Conservation (phyloP, 164 flowering plant species). For the Magnolia officinalis region DNA sequence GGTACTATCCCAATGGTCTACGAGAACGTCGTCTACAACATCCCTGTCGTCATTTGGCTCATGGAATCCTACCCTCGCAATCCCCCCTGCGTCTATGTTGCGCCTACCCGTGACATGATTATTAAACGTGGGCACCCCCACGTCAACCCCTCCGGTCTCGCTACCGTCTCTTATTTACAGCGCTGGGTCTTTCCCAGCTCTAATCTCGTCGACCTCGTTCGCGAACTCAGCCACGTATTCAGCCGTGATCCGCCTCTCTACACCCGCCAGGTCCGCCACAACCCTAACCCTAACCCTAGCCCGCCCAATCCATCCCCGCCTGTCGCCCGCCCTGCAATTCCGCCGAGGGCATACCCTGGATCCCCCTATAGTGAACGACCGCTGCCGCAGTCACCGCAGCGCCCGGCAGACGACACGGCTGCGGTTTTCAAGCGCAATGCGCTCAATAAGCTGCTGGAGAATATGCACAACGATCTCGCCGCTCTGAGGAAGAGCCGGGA, state of each 20-base stretch:
- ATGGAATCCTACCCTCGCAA: slow-evolving; percentile 85
- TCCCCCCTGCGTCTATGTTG: slow-evolving; percentile 69
- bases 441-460: slow-evolving; percentile 64
- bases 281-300: not conserved
- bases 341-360: slow-evolving; percentile 38
- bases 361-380: slow-evolving; percentile 19
- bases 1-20: slow-evolving; percentile 81
- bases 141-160: slow-evolving; percentile 77
- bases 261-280: slow-evolving; percentile 31
- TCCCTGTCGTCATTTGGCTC: slow-evolving; percentile 79
- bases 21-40: slow-evolving; percentile 68
- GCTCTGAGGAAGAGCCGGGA: slow-evolving; percentile 66
- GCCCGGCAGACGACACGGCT: slow-evolving; percentile 46
- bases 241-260: slow-evolving; percentile 80
- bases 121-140: slow-evolving; percentile 72
- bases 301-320: not conserved
- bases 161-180: slow-evolving; percentile 60
- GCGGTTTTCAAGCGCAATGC: slow-evolving; percentile 71
- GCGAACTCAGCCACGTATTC: slow-evolving; percentile 42
- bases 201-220: slow-evolving; percentile 64
- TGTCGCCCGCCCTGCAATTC: slow-evolving; percentile 23
- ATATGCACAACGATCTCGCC: slow-evolving; percentile 45
- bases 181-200: slow-evolving; percentile 83
- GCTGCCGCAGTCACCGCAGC: slow-evolving; percentile 17
- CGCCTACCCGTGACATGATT: slow-evolving; percentile 89